These are phyloP conservation scores for Chaetoceros tenuissimus DNA, from an alignment of 108 stramenopile species.

Conservation along the genomic window DNA sequence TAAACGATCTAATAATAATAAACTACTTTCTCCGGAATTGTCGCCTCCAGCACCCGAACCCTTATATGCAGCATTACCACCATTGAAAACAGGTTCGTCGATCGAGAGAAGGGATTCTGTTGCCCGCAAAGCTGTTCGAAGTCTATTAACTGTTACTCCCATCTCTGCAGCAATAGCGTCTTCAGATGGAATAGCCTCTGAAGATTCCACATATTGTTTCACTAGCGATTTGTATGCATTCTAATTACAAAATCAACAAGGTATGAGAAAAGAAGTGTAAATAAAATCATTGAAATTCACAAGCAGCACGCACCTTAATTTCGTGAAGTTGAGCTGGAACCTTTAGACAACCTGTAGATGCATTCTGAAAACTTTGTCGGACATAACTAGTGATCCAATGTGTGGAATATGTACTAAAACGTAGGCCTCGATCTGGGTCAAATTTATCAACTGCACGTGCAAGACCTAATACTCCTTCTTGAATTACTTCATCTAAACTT, in stretches of 20 bases:
- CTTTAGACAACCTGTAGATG: conserved; percentile 47
- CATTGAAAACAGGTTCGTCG: neutral
- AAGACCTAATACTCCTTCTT: conserved; percentile 77
- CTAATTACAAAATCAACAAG: neutral
- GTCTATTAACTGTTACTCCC: conserved; percentile 32
- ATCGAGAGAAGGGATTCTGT: conserved; percentile 17
- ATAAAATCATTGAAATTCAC: neutral
- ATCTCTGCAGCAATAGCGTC: conserved; percentile 39
- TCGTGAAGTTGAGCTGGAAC: conserved; percentile 50
- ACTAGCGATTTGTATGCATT: conserved; percentile 44
- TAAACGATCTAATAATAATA: neutral
- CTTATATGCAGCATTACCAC: neutral
- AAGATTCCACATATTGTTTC: conserved; percentile 26
- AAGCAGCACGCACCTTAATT: conserved; percentile 16
- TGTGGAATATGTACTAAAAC: conserved; percentile 81
- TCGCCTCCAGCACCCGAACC: conserved; percentile 2
- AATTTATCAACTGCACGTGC: conserved; percentile 71
- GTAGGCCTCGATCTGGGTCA: conserved; percentile 50
- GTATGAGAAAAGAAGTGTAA: conserved; percentile 1
- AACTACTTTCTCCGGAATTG: neutral
- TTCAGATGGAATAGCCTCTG: conserved; percentile 20
- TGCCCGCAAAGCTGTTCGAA: conserved; percentile 44
- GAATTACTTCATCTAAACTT: conserved; percentile 70
- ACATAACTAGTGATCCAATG: conserved; percentile 73
- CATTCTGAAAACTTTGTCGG: conserved; percentile 45